Base-by-base conservation (phyloP, 2,329 filamentous ascomycete genomes). In the Sporothrix brasiliensis region DNA sequence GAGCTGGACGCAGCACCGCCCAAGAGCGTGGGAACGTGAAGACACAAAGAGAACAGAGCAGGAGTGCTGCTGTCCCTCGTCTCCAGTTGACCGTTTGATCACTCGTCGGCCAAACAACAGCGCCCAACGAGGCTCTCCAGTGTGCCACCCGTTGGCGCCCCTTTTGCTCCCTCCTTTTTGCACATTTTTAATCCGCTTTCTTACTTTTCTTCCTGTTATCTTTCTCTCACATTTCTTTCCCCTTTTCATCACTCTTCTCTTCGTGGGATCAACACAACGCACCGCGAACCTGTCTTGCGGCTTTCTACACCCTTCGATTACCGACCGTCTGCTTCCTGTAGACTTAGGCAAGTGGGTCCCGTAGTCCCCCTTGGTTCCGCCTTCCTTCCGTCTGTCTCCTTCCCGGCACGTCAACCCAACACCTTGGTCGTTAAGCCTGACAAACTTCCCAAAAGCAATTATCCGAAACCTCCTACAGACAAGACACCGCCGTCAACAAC, bases 371-470 rank as follows among this genome's bases (percentile, higher is more conserved):
- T 49, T 4, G 60, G 41, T n/a, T 13, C 60, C 41, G 19, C 49
- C 67, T 56, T 44, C 34, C 53, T 30, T 67, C 21, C 39, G 53
- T 54, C 67, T 34, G n/a, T 30, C 24, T 41, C 67, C 52, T 56
- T 54, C 39, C 52, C 50, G 27, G 50, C 52, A 19, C 19, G 58
- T 68, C 67, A 27, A 47, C 53, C 49, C 39, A 58, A 50, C 21
- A 16, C 9, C 30, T 68, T 41, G 34, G 30, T n/a, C 52, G n/a
- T 47, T 11, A n/a, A 56, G 41, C 52, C 30, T 72, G 82, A 83
- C 63, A 80, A 78, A 77, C 78, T 19, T 34, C 39, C 53, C 24
- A 27, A 54, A 21, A 14, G 24, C 27, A 47, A 27, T 9, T 58
- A 30, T 52, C 54, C 34, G 19, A 30, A 61, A n/a, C 61, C 27